A percentile compares a stretch with the other conserved stretches of the same genome.
Evolutionary conservation across 306 rosid species (phyloP).

Genomic region (Betula pendula): DNA sequence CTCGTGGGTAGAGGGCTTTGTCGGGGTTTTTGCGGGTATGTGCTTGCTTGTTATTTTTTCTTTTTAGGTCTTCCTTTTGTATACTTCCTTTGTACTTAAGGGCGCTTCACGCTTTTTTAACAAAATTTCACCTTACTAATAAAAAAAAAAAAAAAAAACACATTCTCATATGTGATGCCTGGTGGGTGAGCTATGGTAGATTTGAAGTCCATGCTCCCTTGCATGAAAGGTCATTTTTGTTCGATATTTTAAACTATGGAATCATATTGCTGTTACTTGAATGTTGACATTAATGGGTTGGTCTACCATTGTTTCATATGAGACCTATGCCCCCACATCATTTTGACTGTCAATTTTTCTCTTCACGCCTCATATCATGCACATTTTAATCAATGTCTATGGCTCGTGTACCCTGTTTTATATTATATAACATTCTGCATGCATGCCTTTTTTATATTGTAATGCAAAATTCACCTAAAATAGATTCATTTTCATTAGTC

Average conservation of each 20-base stretch:
- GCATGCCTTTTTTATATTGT: background rate
- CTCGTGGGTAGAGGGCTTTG: too few species aligned
- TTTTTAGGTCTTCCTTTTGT: too few species aligned
- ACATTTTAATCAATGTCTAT: background rate
- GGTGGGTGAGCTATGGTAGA: background rate
- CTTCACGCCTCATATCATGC: background rate
- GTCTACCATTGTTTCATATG: background rate
- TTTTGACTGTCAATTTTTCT: background rate
- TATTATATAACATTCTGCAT: background rate
- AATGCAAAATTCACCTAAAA: conserved; percentile 6
- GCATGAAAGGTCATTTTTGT: background rate
- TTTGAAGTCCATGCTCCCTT: background rate
- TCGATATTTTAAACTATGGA: background rate
- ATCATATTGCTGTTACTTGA: background rate
- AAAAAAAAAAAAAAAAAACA: too few species aligned
- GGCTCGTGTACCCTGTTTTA: background rate
- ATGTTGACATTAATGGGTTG: background rate
- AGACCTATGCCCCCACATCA: background rate
- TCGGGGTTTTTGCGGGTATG: too few species aligned
- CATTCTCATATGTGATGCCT: background rate
- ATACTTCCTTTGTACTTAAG: too few species aligned
- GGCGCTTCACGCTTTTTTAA: too few species aligned
- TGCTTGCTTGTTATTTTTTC: too few species aligned
- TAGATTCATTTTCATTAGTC: background rate
- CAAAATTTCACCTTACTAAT: too few species aligned